Evolutionary conservation across 2,329 filamentous ascomycete species (phyloP).

Genomic region (Boeremia lycopersici): DNA sequence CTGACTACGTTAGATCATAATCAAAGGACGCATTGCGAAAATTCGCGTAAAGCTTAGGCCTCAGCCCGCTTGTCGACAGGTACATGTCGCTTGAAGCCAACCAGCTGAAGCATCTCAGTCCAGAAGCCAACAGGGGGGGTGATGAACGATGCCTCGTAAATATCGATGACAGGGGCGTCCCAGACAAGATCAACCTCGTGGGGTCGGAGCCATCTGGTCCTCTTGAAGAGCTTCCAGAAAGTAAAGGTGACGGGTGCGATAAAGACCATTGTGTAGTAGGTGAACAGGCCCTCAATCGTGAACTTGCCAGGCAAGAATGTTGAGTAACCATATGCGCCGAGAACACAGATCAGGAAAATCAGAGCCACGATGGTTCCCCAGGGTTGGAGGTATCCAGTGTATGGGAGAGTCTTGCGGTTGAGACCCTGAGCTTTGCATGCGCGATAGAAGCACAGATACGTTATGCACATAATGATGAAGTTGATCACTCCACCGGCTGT

Average conservation of each 20-base stretch:
- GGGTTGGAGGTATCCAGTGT: constrained; percentile 54
- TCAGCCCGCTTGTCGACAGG: constrained; percentile 36
- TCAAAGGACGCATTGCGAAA: not conserved
- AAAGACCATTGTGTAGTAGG: constrained; percentile 61
- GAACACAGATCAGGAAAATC: constrained; percentile 55
- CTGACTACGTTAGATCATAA: constrained; percentile 20
- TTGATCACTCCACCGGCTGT: constrained; percentile 68
- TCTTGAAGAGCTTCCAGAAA: constrained; percentile 68
- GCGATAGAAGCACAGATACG: constrained; percentile 65
- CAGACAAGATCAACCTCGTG: constrained; percentile 56
- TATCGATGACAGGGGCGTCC: constrained; percentile 49
- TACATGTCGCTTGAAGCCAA: constrained; percentile 41
- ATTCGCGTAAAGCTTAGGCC: constrained; percentile 19
- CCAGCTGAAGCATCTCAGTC: constrained; percentile 45
- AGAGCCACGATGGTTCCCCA: constrained; percentile 59
- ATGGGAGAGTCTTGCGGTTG: constrained; percentile 56
- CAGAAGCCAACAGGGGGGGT: constrained; percentile 42
- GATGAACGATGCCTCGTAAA: constrained; percentile 51
- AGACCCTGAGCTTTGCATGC: constrained; percentile 58
- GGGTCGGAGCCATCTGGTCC: constrained; percentile 59
- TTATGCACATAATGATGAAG: constrained; percentile 59
- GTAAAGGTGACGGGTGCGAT: constrained; percentile 60
- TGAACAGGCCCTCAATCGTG: constrained; percentile 57
- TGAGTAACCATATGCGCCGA: constrained; percentile 61
- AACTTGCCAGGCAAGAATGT: constrained; percentile 57